Evolutionary conservation across 805 yeast species (phyloP), one percentile per base, ranked within the genome.

Genomic region (Saccharomyces jurei): DNA sequence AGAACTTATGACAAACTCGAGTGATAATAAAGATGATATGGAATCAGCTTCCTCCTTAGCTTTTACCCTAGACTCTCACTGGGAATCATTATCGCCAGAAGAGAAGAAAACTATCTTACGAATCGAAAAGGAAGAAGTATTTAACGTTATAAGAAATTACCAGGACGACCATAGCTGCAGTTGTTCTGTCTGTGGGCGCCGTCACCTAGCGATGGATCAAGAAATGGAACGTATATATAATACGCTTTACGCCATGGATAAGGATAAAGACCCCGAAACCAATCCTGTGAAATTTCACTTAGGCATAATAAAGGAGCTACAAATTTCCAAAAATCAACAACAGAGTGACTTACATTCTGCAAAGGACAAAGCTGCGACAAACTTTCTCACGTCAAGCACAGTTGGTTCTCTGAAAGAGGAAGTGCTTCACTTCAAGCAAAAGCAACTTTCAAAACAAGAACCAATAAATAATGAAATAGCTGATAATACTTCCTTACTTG

Each of bases 171-270:
- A 41, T 46, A 29, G 47, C 13, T 90, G 96, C 67, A 77, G 81
- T 55, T 91, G 97, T 66, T 73, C 83, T 3, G 82, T 82, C 21
- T 91, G 97, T 71, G 92, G 91, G 1, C 79, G 87, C 49, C 84
- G 86, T 60, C 82, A 84, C 62, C 70, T 74, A 51, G 81, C 88
- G 14, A 79, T 89, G 58, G 94, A 87, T 64, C 83, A 81, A 60
- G 96, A 88, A 66, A 76, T 90, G 63, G 89, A 84, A 61, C 80
- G 79, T 53, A 78, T 88, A 6, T 89, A 87, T 65, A 85, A 85
- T 57, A 81, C 82, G 17, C 82, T 84, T 62, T 84, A 83, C 58
- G 82, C 80, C 41, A 81, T 74, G 51, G 74, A 77, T 44, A 77
- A 72, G 56, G 63, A 62, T 26, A 60, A 60, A 25, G 66, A 69